These are phyloP conservation scores for Cercospora sesami DNA, from an alignment of 2,329 filamentous ascomycete genomes.

Conservation along the genomic window DNA sequence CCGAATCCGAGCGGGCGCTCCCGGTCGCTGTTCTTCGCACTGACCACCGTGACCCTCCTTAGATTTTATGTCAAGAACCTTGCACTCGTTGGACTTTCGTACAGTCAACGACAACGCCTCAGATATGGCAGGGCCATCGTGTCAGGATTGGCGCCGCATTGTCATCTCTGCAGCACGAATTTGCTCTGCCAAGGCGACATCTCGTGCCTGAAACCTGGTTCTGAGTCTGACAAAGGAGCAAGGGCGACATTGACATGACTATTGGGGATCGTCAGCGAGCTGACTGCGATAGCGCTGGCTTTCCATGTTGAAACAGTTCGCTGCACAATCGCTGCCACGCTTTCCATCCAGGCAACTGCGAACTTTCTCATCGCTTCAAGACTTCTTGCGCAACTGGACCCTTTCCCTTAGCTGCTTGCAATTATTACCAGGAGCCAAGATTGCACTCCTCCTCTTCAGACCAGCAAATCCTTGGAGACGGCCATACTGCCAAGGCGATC, in stretches of 20 bases:
- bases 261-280: not conserved
- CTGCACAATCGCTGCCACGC: not conserved
- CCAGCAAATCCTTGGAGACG: not conserved
- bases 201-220: not conserved
- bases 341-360: not conserved
- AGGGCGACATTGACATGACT: not conserved
- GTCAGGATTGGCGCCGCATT: not conserved
- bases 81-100: not conserved
- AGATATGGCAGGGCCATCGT: not conserved
- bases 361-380: not conserved
- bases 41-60: not conserved
- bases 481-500: not conserved
- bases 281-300: not conserved
- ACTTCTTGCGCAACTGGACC: not conserved
- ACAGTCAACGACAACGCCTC: not conserved
- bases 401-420: not conserved
- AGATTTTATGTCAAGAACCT: not conserved
- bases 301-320: not conserved
- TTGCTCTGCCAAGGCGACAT: not conserved
- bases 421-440: not conserved
- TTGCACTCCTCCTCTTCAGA: not conserved
- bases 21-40: not conserved
- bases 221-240: not conserved
- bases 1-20: not conserved
- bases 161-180: not conserved